Percentiles rank a stretch among this genome's conserved stretches.
Conservation (phyloP, 495 filamentous ascomycete genomes). For the Aspergillus carlsbadensis region DNA sequence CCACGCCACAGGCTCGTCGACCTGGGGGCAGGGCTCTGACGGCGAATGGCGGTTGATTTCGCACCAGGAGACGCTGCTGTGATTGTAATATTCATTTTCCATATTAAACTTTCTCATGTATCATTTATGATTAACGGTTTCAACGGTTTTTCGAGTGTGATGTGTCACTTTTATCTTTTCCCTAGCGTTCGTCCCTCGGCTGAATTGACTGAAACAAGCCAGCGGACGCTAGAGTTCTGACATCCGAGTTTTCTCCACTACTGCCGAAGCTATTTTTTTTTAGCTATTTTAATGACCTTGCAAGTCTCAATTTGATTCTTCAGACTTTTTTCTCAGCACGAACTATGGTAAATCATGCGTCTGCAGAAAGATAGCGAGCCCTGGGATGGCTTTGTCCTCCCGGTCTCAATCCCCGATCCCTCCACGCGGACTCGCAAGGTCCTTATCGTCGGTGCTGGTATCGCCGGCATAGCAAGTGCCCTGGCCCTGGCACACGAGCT, state of each 20-base stretch:
- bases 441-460: slow-evolving; percentile 56
- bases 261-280: slow-evolving; percentile 1
- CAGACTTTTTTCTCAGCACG: not conserved
- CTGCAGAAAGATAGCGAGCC: slow-evolving; percentile 3
- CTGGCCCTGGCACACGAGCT: slow-evolving; percentile 51
- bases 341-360: slow-evolving; percentile 1
- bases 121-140: not conserved
- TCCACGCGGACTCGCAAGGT: slow-evolving; percentile 30
- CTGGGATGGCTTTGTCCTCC: slow-evolving; percentile 5
- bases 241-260: slow-evolving; percentile 5
- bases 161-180: not conserved
- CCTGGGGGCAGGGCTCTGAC: slow-evolving; percentile 46
- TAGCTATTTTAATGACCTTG: not conserved
- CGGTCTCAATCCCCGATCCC: slow-evolving; percentile 8
- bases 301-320: not conserved
- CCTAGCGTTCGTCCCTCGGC: not conserved
- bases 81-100: slow-evolving; percentile 7
- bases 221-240: not conserved
- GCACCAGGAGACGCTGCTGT: slow-evolving; percentile 42
- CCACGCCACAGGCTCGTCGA: slow-evolving; percentile 29
- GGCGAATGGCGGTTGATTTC: slow-evolving; percentile 43
- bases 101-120: not conserved
- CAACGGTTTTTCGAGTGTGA: not conserved
- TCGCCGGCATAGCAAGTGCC: slow-evolving; percentile 55
- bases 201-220: not conserved